phyloP scores from a whole-genome alignment of 352 stramenopile genomes.

The Phytophthora ramorum region DNA sequence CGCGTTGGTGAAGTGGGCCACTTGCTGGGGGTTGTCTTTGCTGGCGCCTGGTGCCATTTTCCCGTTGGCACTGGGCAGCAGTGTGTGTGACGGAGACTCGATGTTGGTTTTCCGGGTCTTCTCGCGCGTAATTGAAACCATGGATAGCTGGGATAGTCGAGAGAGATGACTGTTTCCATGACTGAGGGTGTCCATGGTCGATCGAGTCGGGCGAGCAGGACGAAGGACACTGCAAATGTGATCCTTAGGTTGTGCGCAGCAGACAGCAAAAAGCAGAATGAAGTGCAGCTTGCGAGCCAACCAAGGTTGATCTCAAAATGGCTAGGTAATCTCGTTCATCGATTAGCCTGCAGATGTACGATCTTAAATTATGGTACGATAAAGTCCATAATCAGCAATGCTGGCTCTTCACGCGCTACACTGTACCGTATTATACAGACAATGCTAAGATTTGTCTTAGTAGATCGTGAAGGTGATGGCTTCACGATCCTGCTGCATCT shows the following conservation, averaged over 20 bases:
- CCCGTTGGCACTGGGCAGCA: conserved; percentile 27
- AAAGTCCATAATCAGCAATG: too few relatives aligned
- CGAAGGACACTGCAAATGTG: background rate
- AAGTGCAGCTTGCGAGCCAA: background rate
- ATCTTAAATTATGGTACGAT: too few relatives aligned
- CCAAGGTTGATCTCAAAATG: background rate
- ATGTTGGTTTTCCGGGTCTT: conserved; percentile 21
- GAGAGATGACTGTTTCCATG: conserved; percentile 16
- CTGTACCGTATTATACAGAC: too few relatives aligned
- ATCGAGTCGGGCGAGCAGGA: background rate
- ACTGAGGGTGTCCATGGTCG: conserved; percentile 8
- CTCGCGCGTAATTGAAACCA: conserved; percentile 19
- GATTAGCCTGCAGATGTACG: too few relatives aligned
- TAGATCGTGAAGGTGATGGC: too few relatives aligned
- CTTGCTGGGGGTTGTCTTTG: background rate
- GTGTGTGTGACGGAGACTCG: conserved; percentile 29
- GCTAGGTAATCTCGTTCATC: too few relatives aligned
- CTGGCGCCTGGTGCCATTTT: conserved; percentile 5
- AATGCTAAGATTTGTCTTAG: too few relatives aligned
- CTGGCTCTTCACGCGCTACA: too few relatives aligned
- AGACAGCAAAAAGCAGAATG: conserved; percentile 20
- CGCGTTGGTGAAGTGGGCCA: conserved; percentile 62
- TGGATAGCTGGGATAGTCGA: conserved; percentile 21
- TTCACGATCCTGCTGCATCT: too few relatives aligned
- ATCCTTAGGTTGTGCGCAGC: background rate